Base-by-base conservation (phyloP, 441 rosid genomes). In the Adansonia gregorii region DNA sequence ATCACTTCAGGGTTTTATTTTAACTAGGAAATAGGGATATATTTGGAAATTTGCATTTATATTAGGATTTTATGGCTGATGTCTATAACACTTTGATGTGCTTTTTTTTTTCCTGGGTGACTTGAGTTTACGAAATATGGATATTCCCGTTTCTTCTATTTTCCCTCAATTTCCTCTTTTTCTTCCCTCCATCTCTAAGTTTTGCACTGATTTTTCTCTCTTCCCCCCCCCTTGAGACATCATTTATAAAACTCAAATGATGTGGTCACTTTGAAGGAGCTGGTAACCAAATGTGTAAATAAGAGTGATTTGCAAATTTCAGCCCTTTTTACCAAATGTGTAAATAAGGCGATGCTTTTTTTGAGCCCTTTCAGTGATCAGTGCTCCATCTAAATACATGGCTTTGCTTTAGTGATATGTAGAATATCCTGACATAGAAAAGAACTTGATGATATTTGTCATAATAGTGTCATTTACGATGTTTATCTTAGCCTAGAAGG, bases 221-320 rank as follows among this genome's bases (percentile, higher is more conserved):
- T 27, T 27, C n/a, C 51, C 15, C 74, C 56, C 8, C 15, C 14
- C 11, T 14, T 27, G 15, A 52, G 24, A 31, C 46, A 52, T 8
- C 4, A 24, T 71, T 31, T 24, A 31, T 71, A 51, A 22, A 24
- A 46, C n/a, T 63, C 51, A 52, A 52, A 64, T 46, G 39, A 22
- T 49, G 45, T 24, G 19, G 7, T 66, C 70, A 73, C n/a, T 19
- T 3, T 73, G 52, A 45, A 56, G 76, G 76, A 43, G 14, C 17
- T 45, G 39, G 39, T 55, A 17, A 58, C 10, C 54, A 56, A 55
- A 55, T 43, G 9, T 58, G 58, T 75, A 22, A 61, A 43, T 73
- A n/a, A 20, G 10, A 58, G 2, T 35, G 19, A 20, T 59, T 17
- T 59, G 41, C 27, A 27, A n/a, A 12, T 31, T 71, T 71, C 74